Evolutionary conservation across 352 stramenopile species (phyloP).

Genomic region (Phytophthora pini): DNA sequence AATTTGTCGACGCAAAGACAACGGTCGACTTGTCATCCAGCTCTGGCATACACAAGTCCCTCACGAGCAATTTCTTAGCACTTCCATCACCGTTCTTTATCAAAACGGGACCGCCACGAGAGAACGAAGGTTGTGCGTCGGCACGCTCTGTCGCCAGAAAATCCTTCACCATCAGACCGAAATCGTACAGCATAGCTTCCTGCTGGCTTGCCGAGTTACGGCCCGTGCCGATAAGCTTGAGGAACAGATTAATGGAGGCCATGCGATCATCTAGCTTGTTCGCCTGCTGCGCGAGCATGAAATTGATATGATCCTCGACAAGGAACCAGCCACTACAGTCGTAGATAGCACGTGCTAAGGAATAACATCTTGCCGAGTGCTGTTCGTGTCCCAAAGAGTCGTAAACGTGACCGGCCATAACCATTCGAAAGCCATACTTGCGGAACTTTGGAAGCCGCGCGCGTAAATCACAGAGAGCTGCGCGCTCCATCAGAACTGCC

Average conservation of each 20-base stretch:
- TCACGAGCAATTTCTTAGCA: constrained; percentile 69
- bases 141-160: constrained; percentile 52
- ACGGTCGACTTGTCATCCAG: constrained; percentile 85
- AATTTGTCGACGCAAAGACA: constrained; percentile 82
- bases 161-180: constrained; percentile 86
- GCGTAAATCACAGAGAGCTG: constrained; percentile 80
- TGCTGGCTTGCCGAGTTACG: constrained; percentile 86
- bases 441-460: constrained; percentile 77
- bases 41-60: constrained; percentile 80
- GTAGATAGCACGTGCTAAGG: constrained; percentile 79
- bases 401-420: constrained; percentile 90
- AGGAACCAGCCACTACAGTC: constrained; percentile 84
- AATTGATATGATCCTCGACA: constrained; percentile 91
- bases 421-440: constrained; percentile 91
- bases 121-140: constrained; percentile 25
- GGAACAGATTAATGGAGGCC: constrained; percentile 84
- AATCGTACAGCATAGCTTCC: constrained; percentile 84
- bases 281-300: constrained; percentile 83
- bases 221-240: constrained; percentile 86
- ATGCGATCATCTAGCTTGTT: constrained; percentile 81
- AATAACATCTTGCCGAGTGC: constrained; percentile 86
- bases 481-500: constrained; percentile 82
- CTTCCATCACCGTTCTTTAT: constrained; percentile 42
- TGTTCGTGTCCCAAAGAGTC: constrained; percentile 70
- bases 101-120: constrained; percentile 29